Base-by-base conservation (phyloP, 2,329 filamentous ascomycete species). In the Penicillium vulpinum region DNA sequence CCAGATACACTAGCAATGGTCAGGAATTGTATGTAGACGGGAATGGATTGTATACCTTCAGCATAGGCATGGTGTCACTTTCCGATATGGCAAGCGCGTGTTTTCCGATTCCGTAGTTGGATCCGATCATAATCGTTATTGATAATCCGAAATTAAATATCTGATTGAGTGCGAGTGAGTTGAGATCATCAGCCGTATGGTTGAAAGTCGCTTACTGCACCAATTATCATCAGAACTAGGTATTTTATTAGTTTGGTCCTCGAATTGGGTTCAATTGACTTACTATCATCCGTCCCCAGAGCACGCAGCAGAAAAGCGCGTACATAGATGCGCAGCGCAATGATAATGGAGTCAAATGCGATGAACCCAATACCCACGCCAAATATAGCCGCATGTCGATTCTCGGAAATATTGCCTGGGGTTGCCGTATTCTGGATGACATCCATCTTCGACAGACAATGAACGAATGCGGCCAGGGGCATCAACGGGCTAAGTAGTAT, bases 261-360 rank as follows among this genome's bases (percentile, higher is more conserved):
- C 43, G n/a, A 31, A 33, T 18, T 33, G 28, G 31, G 28, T 26
- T n/a, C n/a, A 26, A 33, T 44, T 11, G 51, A 41, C 56, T 44
- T 45, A 58, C 56, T 48, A 36, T 58, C 56, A 50, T 58, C 56
- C 16, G 33, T 35, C 38, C 56, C 56, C 29, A 54, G 36, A 18
- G 56, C 56, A n/a, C 39, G 51, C 29, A 58, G 38, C 41, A 58
- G 22, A 36, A 54, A 11, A 8, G 39, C 35, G 10, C 56, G 38
- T 29, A 46, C 56, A 22, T 54, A 58, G 11, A 58, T 45, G n/a
- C 56, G 56, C 18, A 58, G 39, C 21, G 39, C 43, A 15, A 58
- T 58, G 9, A 58, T 50, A 22, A 51, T 53, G 3, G 28, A 58
- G 43, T 35, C 48, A 28, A 58, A 53, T 7, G 39, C 50, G 36